Base-by-base conservation (phyloP, 2,329 filamentous ascomycete species). In the Neofusicoccum ribis region DNA sequence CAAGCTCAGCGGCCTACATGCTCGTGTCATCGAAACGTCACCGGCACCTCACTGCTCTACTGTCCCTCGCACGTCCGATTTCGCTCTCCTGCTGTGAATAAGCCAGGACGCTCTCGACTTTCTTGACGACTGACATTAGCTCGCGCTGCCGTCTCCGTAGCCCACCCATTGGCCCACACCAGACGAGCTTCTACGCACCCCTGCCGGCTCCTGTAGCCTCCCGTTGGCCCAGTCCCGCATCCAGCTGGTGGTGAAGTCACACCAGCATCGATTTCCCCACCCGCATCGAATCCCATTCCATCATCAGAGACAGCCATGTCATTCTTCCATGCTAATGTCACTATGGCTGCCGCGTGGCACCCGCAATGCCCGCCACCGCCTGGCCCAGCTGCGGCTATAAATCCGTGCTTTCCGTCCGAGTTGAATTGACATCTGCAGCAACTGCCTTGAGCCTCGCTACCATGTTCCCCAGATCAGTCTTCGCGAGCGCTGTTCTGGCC, bases 391-490 rank as follows among this genome's bases (percentile, higher is more conserved):
- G 58, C 27, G 34, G 27, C 50, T 56, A 64, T 64, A 64, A 64
- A 34, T 20, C 11, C 12, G 49, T 36, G 11, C 17, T 27, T 43
- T 23, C 17, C 39, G 17, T 15, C 41, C 5, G 5, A n/a, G 5
- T 11, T 46, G n/a, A 5, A 7, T 2, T 44, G 5, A 2, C n/a
- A 23, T 9, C n/a, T 46, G 27, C 54, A 59, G 8, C 27, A 56
- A 63, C 14, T 39, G 27, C 15, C 39, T 1, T 31, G 41, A 47
- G 41, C 47, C 50, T 64, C 43, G 7, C 17, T 14, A 9, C 9
- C 63, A 80, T 80, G 78, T 70, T 78, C 47, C 70, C 70, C 68
- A 78, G 70, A 70, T 72, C 71, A 36, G 23, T 75, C 23, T 68
- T 77, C 17, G 36, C 41, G n/a, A 52, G 52, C 36, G 52, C 44